These are phyloP conservation scores for Vitis labrusca DNA, from an alignment of 164 flowering plant species.

Conservation along the genomic window DNA sequence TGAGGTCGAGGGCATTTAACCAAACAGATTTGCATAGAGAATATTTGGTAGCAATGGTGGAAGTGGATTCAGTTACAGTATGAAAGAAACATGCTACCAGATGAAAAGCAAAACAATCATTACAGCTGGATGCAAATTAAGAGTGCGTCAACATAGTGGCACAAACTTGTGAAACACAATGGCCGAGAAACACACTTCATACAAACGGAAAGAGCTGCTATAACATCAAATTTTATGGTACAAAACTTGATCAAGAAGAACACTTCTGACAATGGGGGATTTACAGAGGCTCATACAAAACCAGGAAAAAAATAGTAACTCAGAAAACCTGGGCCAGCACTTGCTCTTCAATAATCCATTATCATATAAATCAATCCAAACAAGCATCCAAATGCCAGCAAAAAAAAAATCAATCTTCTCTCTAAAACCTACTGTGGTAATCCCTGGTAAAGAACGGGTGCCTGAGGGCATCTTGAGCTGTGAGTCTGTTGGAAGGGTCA, in stretches of 20 bases:
- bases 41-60: too few species aligned
- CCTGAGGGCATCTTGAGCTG: conserved; percentile 65
- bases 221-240: not conserved
- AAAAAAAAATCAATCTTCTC: not conserved
- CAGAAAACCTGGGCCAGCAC: not conserved
- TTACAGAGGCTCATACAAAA: not conserved
- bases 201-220: not conserved
- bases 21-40: not conserved
- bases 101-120: too few species aligned
- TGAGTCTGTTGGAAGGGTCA: conserved; percentile 54
- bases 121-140: too few species aligned
- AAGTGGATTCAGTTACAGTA: too few species aligned
- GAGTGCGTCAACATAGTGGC: too few species aligned
- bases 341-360: not conserved
- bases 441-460: conserved; percentile 68
- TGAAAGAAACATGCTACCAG: too few species aligned
- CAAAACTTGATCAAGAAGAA: not conserved
- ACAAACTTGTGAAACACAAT: too few species aligned
- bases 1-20: not conserved
- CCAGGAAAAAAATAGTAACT: not conserved
- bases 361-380: not conserved
- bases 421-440: conserved; percentile 29
- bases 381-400: not conserved
- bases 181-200: too few species aligned
- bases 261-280: not conserved